Evolutionary conservation across 1,139 yeast genomes (phyloP).

Genomic region (Pichia sp.): DNA sequence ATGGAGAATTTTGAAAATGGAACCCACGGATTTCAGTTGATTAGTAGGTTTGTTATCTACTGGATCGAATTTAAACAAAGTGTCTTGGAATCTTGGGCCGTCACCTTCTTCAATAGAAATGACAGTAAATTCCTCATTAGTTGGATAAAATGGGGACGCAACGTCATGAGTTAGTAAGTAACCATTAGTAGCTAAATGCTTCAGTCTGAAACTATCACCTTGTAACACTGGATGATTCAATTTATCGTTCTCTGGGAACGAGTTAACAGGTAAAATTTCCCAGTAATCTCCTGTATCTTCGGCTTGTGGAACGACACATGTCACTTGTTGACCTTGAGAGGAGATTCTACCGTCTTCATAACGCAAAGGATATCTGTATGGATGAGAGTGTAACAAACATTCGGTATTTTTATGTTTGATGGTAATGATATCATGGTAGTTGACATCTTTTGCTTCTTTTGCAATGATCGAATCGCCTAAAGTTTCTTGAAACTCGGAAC

Average conservation of each 20-base stretch:
- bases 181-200: constrained; percentile 76
- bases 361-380: constrained; percentile 68
- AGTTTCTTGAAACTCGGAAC: constrained; percentile 87
- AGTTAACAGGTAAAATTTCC: constrained; percentile 68
- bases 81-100: constrained; percentile 57
- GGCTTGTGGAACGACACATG: constrained; percentile 34
- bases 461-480: constrained; percentile 77
- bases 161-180: constrained; percentile 87
- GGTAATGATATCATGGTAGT: constrained; percentile 70
- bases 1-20: constrained; percentile 65
- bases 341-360: constrained; percentile 96
- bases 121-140: constrained; percentile 87
- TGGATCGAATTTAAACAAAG: constrained; percentile 70
- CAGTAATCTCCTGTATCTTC: constrained; percentile 48
- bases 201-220: constrained; percentile 68
- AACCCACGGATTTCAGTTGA: constrained; percentile 58
- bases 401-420: constrained; percentile 70
- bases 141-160: constrained; percentile 87
- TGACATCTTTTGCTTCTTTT: constrained; percentile 58
- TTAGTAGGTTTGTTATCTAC: constrained; percentile 44
- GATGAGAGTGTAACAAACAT: constrained; percentile 76
- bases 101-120: constrained; percentile 50
- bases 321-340: constrained; percentile 92
- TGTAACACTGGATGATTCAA: constrained; percentile 35
- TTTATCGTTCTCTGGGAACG: constrained; percentile 26